Percentiles rank a stretch among this genome's conserved stretches.
These are phyloP conservation scores for Westerdykella sp. DNA, from an alignment of 2,329 filamentous ascomycete genomes.

Conservation along the genomic window DNA sequence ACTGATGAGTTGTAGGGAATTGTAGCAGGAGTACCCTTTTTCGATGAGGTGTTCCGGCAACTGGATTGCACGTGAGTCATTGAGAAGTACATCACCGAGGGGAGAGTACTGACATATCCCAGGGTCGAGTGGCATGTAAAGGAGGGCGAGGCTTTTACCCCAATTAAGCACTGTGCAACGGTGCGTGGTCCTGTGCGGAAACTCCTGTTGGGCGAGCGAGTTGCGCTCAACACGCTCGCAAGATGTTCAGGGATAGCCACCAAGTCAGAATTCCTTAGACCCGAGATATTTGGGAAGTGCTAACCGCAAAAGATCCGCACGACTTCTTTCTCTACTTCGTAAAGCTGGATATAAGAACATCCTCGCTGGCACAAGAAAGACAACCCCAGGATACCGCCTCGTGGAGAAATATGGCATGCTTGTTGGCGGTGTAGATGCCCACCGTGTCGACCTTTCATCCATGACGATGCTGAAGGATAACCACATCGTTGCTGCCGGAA, in stretches of 20 bases:
- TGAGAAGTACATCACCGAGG: neutral
- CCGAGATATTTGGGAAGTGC: conserved; percentile 7
- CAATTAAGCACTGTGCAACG: conserved; percentile 62
- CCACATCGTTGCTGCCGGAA: conserved; percentile 82
- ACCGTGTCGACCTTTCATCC: conserved; percentile 76
- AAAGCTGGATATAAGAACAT: conserved; percentile 69
- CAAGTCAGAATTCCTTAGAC: conserved; percentile 29
- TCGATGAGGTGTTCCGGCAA: conserved; percentile 87
- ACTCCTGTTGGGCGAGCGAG: conserved; percentile 84
- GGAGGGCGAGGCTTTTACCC: conserved; percentile 65
- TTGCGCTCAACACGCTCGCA: conserved; percentile 84
- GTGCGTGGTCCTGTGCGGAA: conserved; percentile 78
- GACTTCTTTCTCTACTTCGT: conserved; percentile 48
- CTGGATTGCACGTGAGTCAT: conserved; percentile 66
- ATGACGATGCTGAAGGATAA: conserved; percentile 99
- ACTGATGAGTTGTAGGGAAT: conserved; percentile 52
- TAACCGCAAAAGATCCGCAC: conserved; percentile 30
- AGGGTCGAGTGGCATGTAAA: conserved; percentile 78
- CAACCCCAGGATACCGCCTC: conserved; percentile 87
- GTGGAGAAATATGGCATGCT: conserved; percentile 99
- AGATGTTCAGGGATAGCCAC: conserved; percentile 89
- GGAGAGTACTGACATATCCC: conserved; percentile 1
- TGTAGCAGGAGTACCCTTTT: conserved; percentile 87
- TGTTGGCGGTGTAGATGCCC: conserved; percentile 83
- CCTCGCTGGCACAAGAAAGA: conserved; percentile 93